phyloP scores from a whole-genome alignment of 2,329 filamentous ascomycete genomes.

The Mycosphaerella sp. region DNA sequence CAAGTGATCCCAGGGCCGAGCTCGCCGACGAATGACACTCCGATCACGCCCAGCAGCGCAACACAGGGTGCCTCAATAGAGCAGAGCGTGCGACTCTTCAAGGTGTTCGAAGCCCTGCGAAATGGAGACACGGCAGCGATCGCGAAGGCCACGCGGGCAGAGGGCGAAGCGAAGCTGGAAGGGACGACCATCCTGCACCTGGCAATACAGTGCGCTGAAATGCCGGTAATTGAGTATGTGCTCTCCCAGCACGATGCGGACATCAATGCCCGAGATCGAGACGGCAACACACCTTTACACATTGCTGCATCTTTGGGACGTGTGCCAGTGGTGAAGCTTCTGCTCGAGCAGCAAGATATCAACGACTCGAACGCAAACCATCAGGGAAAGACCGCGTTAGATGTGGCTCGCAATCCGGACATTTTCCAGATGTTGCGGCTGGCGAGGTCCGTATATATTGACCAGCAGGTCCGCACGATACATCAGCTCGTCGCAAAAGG shows the following conservation, averaged over 20 bases:
- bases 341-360: slow-evolving; percentile 75
- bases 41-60: slow-evolving; percentile 21
- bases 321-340: slow-evolving; percentile 69
- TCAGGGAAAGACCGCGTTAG: slow-evolving; percentile 76
- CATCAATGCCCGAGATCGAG: slow-evolving; percentile 80
- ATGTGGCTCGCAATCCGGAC: slow-evolving; percentile 83
- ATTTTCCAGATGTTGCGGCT: slow-evolving; percentile 95
- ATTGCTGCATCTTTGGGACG: slow-evolving; percentile 79
- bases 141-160: slow-evolving; percentile 67
- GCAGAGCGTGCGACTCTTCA: slow-evolving; percentile 89
- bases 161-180: slow-evolving; percentile 48
- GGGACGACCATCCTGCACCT: slow-evolving; percentile 90
- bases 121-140: slow-evolving; percentile 88
- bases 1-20: slow-evolving; percentile 16
- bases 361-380: slow-evolving; percentile 85
- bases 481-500: slow-evolving; percentile 67
- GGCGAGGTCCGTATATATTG: slow-evolving; percentile 80
- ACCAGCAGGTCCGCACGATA: slow-evolving; percentile 75
- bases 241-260: slow-evolving; percentile 61
- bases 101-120: slow-evolving; percentile 84
- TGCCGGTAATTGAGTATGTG: slow-evolving; percentile 90
- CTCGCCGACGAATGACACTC: slow-evolving; percentile 18
- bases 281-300: slow-evolving; percentile 91
- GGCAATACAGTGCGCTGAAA: slow-evolving; percentile 90
- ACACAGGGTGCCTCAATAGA: slow-evolving; percentile 57